These are phyloP conservation scores for Phyllosticta paracitricarpa DNA, from an alignment of 2,329 filamentous ascomycete genomes.

Conservation along the genomic window DNA sequence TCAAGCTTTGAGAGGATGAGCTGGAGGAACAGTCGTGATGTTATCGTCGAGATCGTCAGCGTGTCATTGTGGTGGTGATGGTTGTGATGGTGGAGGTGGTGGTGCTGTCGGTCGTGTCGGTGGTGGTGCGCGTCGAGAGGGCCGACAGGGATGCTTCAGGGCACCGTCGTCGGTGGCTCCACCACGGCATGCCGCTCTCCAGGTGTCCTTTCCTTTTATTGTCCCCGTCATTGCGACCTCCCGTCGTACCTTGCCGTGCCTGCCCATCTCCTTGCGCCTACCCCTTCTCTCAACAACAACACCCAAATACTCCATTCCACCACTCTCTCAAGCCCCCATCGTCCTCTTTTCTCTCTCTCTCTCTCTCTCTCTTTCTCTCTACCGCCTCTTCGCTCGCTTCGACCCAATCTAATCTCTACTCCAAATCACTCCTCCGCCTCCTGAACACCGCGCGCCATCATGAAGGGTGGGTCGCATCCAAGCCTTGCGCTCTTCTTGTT, in stretches of 20 bases:
- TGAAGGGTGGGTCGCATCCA: slow-evolving; percentile 11
- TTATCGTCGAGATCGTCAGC: not conserved
- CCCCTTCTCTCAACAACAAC: not conserved
- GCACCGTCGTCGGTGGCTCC: not conserved
- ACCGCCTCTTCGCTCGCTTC: slow-evolving; percentile 5
- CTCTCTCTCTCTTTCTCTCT: not conserved
- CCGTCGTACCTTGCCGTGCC: slow-evolving; percentile 1
- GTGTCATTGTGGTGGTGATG: not conserved
- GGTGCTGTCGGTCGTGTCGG: not conserved
- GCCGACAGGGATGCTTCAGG: not conserved
- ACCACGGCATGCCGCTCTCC: not conserved
- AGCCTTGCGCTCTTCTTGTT: not conserved
- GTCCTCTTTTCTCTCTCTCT: not conserved
- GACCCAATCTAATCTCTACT: not conserved
- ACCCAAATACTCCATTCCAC: not conserved
- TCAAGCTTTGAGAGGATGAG: too few species aligned
- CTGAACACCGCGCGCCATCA: slow-evolving; percentile 7
- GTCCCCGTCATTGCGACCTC: not conserved
- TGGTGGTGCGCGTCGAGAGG: not conserved
- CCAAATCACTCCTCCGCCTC: not conserved
- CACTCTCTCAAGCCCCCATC: not conserved
- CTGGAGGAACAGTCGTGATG: too few species aligned
- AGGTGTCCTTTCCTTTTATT: slow-evolving; percentile 4
- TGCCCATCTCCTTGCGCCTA: slow-evolving; percentile 2
- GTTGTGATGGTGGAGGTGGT: not conserved